Evolutionary conservation across 352 stramenopile species (phyloP).

Genomic region (Phytophthora aleatoria): DNA sequence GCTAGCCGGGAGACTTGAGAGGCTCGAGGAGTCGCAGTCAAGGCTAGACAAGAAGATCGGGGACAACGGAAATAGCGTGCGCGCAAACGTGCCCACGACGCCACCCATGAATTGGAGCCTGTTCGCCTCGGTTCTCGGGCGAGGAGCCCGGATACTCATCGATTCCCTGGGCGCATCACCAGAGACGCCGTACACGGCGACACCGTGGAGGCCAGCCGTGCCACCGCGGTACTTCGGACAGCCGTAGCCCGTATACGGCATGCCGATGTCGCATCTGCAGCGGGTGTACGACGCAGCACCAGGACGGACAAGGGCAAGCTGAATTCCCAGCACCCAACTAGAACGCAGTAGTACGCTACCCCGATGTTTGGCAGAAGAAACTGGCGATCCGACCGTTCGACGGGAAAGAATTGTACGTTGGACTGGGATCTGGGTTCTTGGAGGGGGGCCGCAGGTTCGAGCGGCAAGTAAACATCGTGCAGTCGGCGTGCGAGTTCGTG

Average conservation of each 20-base stretch:
- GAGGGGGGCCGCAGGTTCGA: neutral
- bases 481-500: neutral
- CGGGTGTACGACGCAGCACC: neutral
- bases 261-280: conserved; percentile 1
- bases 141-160: neutral
- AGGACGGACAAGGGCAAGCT: neutral
- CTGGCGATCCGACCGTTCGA: neutral
- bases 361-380: neutral
- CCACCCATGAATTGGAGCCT: neutral
- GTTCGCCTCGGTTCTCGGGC: neutral
- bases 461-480: no score
- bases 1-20: neutral
- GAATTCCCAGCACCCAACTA: no score
- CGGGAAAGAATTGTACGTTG: neutral
- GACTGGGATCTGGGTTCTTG: neutral
- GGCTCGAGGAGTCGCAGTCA: no score
- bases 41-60: neutral
- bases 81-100: neutral
- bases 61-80: neutral
- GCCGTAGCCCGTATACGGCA: neutral
- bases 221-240: neutral
- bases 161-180: neutral
- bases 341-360: neutral
- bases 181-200: neutral
- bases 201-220: neutral